Evolutionary conservation across 805 yeast genomes (phyloP).

Genomic region (Torulaspora delbrueckii): DNA sequence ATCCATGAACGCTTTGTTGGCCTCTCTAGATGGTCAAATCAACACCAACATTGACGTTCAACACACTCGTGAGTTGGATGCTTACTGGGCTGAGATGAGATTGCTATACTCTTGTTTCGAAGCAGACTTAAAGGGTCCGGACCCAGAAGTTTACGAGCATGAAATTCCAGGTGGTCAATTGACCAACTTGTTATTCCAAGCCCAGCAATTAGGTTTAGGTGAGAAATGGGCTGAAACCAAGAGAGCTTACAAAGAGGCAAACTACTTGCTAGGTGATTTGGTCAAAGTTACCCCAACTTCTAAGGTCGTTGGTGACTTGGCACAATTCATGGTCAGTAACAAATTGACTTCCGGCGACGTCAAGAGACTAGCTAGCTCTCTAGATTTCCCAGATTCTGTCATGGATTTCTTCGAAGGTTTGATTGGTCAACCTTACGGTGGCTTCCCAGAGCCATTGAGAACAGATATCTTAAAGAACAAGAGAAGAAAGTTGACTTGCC

Average conservation of each 20-base stretch:
- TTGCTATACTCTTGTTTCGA: constrained; percentile 93
- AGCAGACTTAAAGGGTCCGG: constrained; percentile 98
- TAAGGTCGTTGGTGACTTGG: constrained; percentile 99
- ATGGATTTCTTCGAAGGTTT: constrained; percentile 98
- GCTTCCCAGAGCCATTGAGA: constrained; percentile 99
- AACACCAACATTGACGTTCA: constrained; percentile 65
- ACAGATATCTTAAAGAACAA: constrained; percentile 84
- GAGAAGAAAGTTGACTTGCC: constrained; percentile 79
- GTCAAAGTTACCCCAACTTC: constrained; percentile 99
- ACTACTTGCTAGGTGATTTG: constrained; percentile 85
- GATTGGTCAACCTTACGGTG: constrained; percentile 99
- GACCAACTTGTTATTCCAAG: constrained; percentile 97
- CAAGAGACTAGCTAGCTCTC: constrained; percentile 73
- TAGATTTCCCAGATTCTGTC: constrained; percentile 98
- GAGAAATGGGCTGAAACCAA: constrained; percentile 95
- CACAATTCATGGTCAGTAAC: constrained; percentile 99
- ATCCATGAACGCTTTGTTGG: constrained; percentile 85
- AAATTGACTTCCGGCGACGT: constrained; percentile 84
- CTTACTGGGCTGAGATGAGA: constrained; percentile 99
- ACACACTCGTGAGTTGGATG: constrained; percentile 76
- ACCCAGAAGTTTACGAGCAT: constrained; percentile 97
- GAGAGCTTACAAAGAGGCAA: constrained; percentile 89
- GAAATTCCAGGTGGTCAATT: constrained; percentile 99
- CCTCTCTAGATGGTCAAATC: constrained; percentile 83
- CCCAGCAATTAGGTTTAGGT: constrained; percentile 97